Base-by-base conservation (phyloP, 2,329 filamentous ascomycete species). In the Lasiodiplodia gonubiensis region DNA sequence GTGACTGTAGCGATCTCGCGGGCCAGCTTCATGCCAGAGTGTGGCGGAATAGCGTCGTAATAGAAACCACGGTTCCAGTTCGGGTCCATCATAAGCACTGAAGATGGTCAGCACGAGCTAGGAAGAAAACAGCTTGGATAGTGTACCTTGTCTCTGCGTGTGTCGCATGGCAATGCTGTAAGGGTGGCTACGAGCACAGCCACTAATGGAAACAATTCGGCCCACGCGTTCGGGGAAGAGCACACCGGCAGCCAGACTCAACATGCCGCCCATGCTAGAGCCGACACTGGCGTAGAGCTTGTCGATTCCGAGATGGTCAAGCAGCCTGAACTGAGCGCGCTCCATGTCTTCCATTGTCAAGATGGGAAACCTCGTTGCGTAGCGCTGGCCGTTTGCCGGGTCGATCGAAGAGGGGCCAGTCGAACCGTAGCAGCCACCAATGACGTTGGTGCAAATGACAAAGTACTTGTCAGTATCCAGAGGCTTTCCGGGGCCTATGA, bases 161-260 rank as follows among this genome's bases (percentile, higher is more conserved):
- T 99, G 95, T 65, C 95, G 89, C 94, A 99, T 97, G 39, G 95
- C 95, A 77, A 99, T 97, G 79, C 94, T 97, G 82, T 99, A 99
- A 0, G 95, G 95, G 77, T 99, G 95, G 72, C 92, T 96, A 70
- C 95, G 86, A 0, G 94, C 95, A 78, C 95, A 99, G 14, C 94
- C 95, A 75, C 92, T 96, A 75, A 98, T 95, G 74, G 90, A 94
- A 46, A 93, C 92, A 70, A 99, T 87, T 71, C 90, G 89, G 48
- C 89, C 89, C 2, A 99, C 91, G 39, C 94, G 87, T 48, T 92
- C 87, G 0, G 93, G 92, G 77, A 94, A 97, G 35, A 97, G 81
- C 0, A 92, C 88, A 3, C 92, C 95, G 0, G 93, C 92, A 8
- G 94, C 94, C 5, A 99, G 86, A 72, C 92, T 95, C 77, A 97